Conservation (phyloP, 345 rosid species). For the Balakata baccata region DNA sequence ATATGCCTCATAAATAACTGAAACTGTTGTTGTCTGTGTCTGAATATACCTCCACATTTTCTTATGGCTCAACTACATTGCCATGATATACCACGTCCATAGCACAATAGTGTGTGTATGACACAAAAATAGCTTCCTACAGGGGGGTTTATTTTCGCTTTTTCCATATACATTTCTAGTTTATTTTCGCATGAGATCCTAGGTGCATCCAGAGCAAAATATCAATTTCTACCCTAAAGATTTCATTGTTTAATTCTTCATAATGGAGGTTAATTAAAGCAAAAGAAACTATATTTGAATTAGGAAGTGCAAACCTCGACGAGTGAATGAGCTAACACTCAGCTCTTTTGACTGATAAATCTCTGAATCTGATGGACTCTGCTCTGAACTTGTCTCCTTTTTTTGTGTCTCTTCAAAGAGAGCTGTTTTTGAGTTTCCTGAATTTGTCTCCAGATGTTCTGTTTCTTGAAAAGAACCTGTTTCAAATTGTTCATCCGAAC, state of each 20-base stretch:
- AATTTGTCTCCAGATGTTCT: conserved; percentile 30
- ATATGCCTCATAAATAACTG: background rate
- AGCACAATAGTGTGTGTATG: background rate
- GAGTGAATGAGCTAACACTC: conserved; percentile 28
- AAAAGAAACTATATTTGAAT: conserved; percentile 1
- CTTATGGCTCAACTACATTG: background rate
- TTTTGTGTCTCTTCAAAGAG: conserved; percentile 26
- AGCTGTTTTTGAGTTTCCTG: conserved; percentile 15
- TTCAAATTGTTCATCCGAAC: conserved; percentile 26
- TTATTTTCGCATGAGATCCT: background rate
- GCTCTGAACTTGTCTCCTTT: conserved; percentile 29
- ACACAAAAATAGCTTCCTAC: background rate
- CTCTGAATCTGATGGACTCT: conserved; percentile 32
- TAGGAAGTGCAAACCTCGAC: conserved; percentile 37
- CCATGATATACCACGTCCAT: background rate
- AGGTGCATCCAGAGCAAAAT: background rate
- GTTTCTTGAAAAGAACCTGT: conserved; percentile 13
- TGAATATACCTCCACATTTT: background rate
- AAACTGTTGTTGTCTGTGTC: background rate
- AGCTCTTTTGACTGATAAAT: conserved; percentile 21
- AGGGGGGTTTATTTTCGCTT: background rate
- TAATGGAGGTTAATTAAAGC: background rate
- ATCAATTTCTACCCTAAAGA: background rate
- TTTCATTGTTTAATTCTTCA: background rate
- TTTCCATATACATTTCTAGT: background rate